Evolutionary conservation across 2,329 filamentous ascomycete species (phyloP), one percentile per base, ranked within the genome.

Genomic region (Fragosphaeria purpurea): DNA sequence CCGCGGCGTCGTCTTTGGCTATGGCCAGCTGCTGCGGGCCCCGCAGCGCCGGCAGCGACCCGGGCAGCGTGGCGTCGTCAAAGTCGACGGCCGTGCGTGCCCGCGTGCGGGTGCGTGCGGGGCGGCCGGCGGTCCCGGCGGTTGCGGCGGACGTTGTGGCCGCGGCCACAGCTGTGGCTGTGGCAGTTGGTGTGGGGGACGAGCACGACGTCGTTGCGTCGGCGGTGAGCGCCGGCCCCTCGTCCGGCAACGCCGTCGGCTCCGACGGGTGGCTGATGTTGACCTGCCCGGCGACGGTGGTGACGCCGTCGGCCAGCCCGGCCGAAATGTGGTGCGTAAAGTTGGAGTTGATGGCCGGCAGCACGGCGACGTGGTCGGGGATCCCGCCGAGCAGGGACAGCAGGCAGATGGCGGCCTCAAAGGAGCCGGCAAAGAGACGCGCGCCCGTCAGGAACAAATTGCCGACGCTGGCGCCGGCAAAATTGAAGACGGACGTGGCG

Each of bases 251-350:
- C 1, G 75, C 70, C 0, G 82, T 86, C 0, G 82, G 81, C 40
- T 76, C 80, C 42, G 81, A 83, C 0, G 89, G 89, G 60, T 95
- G 90, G 1, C 85, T 90, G 59, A 95, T 95, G 62, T 87, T 85
- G 64, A 96, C 96, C 64, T 97, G 93, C 0, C 91, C 91, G 0
- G 86, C 86, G 58, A 97, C 94, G 32, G 85, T 71, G 0, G 79
- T 81, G 22, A 22, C 3, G 7, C 86, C 88, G 63, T 95, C 80
- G 13, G 73, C 71, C 0, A 97, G 74, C 0, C 86, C 85, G 2
- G 89, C 91, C 6, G 86, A 88, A 58, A 97, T 97, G 66, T 97
- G 91, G 61, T 95, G 87, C 0, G 88, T 88, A 70, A 96, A 96
- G 65, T 95, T 97, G 55, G 86, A 89, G 71, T 95, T 95, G 59